Percentiles rank a stretch among this genome's conserved stretches.
Evolutionary conservation across 495 filamentous ascomycete genomes (phyloP).

Genomic region (Choiromyces venosus): DNA sequence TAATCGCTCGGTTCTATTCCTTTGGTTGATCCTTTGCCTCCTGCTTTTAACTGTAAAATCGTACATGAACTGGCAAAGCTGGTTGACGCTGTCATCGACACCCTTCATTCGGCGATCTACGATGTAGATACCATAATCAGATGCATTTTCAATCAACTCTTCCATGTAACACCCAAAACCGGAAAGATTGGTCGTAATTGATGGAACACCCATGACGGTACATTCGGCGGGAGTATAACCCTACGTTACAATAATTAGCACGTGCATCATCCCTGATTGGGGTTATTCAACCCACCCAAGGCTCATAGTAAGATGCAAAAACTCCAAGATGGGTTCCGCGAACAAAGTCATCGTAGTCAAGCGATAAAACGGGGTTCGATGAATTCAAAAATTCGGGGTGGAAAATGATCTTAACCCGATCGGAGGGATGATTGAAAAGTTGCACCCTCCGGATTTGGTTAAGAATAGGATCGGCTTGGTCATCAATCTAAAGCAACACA

Average conservation of each 20-base stretch:
- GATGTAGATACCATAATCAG: conserved; percentile 98
- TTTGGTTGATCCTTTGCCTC: conserved; percentile 94
- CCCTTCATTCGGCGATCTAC: conserved; percentile 94
- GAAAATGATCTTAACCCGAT: conserved; percentile 96
- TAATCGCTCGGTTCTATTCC: conserved; percentile 92
- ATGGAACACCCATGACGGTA: conserved; percentile 98
- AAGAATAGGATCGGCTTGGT: conserved; percentile 84
- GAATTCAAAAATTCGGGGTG: conserved; percentile 97
- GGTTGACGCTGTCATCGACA: conserved; percentile 94
- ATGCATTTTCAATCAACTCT: conserved; percentile 94
- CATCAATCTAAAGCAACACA: conserved; percentile 54
- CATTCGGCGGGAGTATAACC: conserved; percentile 98
- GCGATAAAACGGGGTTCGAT: conserved; percentile 84
- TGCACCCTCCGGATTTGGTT: conserved; percentile 95
- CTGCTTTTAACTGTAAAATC: conserved; percentile 92
- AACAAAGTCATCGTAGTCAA: conserved; percentile 98
- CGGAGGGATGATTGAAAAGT: conserved; percentile 89
- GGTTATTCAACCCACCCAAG: conserved; percentile 54
- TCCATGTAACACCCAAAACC: conserved; percentile 99
- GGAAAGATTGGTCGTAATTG: conserved; percentile 95
- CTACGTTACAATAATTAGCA: conserved; percentile 26
- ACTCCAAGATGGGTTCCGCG: conserved; percentile 92
- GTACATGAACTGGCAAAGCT: conserved; percentile 86
- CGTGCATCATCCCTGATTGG: neutral
- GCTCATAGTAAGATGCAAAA: conserved; percentile 97